Evolutionary conservation across 441 rosid genomes (phyloP), one percentile per base, ranked within the genome.

Genomic region (Pelargonium citronellum): DNA sequence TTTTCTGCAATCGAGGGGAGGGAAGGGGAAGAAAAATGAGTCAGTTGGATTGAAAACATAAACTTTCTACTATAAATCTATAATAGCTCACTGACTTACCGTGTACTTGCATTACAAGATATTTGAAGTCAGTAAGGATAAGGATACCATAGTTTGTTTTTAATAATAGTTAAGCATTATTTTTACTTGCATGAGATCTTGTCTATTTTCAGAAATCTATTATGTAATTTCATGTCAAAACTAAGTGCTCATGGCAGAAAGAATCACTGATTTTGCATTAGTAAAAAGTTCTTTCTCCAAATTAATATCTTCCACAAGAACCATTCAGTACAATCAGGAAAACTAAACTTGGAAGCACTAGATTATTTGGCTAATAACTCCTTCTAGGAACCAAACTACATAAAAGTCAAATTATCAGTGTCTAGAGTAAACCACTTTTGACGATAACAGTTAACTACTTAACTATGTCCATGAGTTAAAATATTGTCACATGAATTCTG

Each of bases 1-100:
- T 81, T 91, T 90, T 81, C 97, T 94, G 66, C 74, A 74, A 68
- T 9, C 43, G 71, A 53, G 12, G 34, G 49, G 61, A 57, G 46
- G 67, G 53, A 30, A 41, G 30, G 68, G 67, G 20, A 17, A 66
- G 37, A 53, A 60, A 41, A 55, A 55, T 17, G 10, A 68, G 71
- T 37, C 22, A 69, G 20, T 34, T 10, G 0, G 37, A 3, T 0
- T 13, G 20, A 37, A 44, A 15, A 5, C 16, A 37, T 49, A 49
- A n/a, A n/a, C 57, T 49, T 49, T 49, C 41, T 37, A 37, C 41
- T 37, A 37, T 37, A 37, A 37, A 37, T 37, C 41, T 37, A 37
- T 37, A 37, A 37, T 37, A 37, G 41, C 6, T 7, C 41, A 37
- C 41, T 6, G 41, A 37, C 62, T 16, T 57, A 20, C 20, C 16